Conservation (phyloP, 2,329 filamentous ascomycete species). For the Phialemonium atrogriseum region DNA sequence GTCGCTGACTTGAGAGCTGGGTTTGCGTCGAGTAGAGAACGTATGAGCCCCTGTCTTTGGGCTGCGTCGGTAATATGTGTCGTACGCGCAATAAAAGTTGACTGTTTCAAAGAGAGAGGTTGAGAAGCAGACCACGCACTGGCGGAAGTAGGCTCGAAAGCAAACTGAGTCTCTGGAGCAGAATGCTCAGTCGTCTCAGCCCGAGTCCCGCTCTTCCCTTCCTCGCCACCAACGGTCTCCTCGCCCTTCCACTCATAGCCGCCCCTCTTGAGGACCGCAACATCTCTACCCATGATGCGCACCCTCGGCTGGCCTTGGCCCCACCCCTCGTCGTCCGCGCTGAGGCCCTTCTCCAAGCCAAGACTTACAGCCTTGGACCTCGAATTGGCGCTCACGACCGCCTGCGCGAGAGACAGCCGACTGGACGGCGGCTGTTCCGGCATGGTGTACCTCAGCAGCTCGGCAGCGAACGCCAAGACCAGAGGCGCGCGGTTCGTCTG, state of each 20-base stretch:
- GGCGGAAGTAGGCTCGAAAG: too few species aligned
- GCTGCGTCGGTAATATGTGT: slow-evolving; percentile 27
- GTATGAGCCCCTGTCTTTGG: slow-evolving; percentile 34
- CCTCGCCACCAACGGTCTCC: slow-evolving; percentile 17
- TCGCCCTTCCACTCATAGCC: slow-evolving; percentile 57
- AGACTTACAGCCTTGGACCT: slow-evolving; percentile 67
- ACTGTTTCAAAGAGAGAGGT: slow-evolving; percentile 42
- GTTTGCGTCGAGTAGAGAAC: slow-evolving; percentile 37
- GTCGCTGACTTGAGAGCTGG: slow-evolving; percentile 43
- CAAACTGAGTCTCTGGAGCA: too few species aligned
- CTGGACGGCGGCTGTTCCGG: slow-evolving; percentile 80
- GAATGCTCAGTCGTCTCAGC: too few species aligned
- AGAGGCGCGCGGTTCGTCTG: slow-evolving; percentile 76
- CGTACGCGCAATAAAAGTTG: slow-evolving; percentile 50
- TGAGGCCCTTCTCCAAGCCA: slow-evolving; percentile 58
- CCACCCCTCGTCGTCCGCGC: slow-evolving; percentile 63
- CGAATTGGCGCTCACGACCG: slow-evolving; percentile 75
- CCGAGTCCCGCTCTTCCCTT: too few species aligned
- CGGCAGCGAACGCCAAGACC: slow-evolving; percentile 71
- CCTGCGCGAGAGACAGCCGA: slow-evolving; percentile 72
- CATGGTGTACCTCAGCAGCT: slow-evolving; percentile 71
- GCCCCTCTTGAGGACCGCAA: slow-evolving; percentile 68
- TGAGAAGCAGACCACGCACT: slow-evolving; percentile 49
- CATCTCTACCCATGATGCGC: slow-evolving; percentile 62
- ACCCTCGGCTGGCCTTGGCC: slow-evolving; percentile 68